Evolutionary conservation across 179 eudicot genomes (phyloP).

Genomic region (Patellifolia procumbens): DNA sequence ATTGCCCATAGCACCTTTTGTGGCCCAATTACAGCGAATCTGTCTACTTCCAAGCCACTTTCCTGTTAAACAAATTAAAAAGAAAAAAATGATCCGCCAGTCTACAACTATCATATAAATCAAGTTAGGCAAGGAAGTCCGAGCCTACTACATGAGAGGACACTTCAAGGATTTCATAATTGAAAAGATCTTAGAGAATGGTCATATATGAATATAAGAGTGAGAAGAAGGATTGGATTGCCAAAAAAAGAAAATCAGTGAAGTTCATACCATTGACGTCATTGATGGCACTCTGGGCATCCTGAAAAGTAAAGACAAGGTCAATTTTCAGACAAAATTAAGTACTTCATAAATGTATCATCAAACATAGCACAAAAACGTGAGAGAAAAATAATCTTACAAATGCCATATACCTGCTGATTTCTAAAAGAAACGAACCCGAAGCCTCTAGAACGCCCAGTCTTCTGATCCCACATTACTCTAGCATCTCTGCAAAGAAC

Average conservation of each 20-base stretch:
- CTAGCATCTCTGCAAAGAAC: constrained; percentile 73
- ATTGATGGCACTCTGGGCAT: constrained; percentile 92
- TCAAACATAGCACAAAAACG: neutral
- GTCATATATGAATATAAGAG: neutral
- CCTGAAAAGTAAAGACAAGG: constrained; percentile 45
- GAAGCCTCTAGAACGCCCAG: constrained; percentile 94
- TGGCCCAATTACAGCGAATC: constrained; percentile 93
- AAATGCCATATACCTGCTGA: constrained; percentile 62
- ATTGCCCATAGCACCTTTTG: constrained; percentile 66
- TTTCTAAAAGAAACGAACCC: constrained; percentile 96
- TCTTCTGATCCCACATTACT: constrained; percentile 99
- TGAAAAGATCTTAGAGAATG: neutral
- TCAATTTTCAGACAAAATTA: neutral
- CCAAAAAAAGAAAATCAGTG: neutral
- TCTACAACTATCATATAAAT: neutral
- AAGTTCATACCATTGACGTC: constrained; percentile 70
- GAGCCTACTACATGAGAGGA: neutral
- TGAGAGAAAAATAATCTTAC: neutral
- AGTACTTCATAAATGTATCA: neutral
- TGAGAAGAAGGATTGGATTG: neutral
- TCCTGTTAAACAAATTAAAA: constrained; percentile 36
- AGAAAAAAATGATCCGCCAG: neutral
- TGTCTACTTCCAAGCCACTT: constrained; percentile 95
- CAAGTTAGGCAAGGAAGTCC: neutral
- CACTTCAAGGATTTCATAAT: neutral